phyloP scores from a whole-genome alignment of 805 yeast genomes.

The Nakazawaea sp. region DNA sequence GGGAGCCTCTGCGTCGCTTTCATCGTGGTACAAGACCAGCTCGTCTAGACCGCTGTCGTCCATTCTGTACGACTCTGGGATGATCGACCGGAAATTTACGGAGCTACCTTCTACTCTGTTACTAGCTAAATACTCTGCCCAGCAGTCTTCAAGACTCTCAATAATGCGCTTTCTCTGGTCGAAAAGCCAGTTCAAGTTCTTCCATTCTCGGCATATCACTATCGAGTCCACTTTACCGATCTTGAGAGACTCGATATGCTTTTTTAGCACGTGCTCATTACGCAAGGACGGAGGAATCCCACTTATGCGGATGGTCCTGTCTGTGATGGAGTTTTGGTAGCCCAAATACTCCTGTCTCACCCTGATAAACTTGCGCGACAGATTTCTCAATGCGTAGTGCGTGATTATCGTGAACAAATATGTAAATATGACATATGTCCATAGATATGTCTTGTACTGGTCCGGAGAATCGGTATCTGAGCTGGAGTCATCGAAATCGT shows the following conservation, averaged over 20 bases:
- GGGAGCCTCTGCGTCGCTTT: constrained; percentile 5
- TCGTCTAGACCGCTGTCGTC: constrained; percentile 10
- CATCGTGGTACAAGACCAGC: constrained; percentile 14
- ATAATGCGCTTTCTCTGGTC: constrained; percentile 49
- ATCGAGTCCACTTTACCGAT: constrained; percentile 76
- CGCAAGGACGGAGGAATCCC: constrained; percentile 86
- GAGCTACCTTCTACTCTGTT: background rate
- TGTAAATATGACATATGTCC: constrained; percentile 87
- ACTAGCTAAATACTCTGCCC: constrained; percentile 63
- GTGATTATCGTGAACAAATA: constrained; percentile 74
- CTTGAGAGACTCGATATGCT: constrained; percentile 70
- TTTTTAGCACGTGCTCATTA: constrained; percentile 58
- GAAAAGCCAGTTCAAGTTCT: constrained; percentile 58
- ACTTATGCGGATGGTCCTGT: constrained; percentile 78
- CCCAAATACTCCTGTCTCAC: constrained; percentile 82
- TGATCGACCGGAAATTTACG: constrained; percentile 9
- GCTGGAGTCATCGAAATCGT: constrained; percentile 8
- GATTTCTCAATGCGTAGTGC: constrained; percentile 51
- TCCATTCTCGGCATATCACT: constrained; percentile 86
- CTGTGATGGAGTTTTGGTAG: constrained; percentile 81
- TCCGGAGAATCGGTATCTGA: constrained; percentile 19
- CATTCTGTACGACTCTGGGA: constrained; percentile 5
- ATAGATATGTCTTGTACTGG: constrained; percentile 51
- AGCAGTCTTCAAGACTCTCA: constrained; percentile 54
- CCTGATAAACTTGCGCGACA: constrained; percentile 65